Conservation (phyloP, 1,139 yeast genomes). For the Candida dubliniensis region DNA sequence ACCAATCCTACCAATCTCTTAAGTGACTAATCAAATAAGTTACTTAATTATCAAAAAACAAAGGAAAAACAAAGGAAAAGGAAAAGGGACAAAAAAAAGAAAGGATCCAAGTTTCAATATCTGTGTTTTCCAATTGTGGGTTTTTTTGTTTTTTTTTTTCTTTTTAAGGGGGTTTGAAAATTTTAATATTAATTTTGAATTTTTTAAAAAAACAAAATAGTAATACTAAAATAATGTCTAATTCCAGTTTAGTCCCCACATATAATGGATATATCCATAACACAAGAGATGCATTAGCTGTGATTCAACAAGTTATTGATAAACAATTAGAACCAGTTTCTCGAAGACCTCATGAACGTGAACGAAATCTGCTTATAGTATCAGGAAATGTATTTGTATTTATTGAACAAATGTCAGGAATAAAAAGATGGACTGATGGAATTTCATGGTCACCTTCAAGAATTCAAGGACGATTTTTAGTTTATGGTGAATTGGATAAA, state of each 20-base stretch:
- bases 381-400: conserved; percentile 86
- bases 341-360: conserved; percentile 81
- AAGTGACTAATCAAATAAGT: too few relatives aligned
- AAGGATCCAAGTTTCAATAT: too few relatives aligned
- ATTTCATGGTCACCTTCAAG: conserved; percentile 90
- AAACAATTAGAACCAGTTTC: conserved; percentile 64
- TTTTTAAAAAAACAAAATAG: too few relatives aligned
- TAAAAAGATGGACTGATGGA: conserved; percentile 94
- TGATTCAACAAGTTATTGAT: conserved; percentile 76
- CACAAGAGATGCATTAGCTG: conserved; percentile 77
- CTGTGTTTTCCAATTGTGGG: too few relatives aligned
- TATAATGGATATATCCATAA: conserved; percentile 77
- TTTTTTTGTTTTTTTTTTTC: too few relatives aligned
- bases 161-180: neutral
- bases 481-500: conserved; percentile 76
- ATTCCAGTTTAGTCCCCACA: conserved; percentile 51
- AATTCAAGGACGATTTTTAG: conserved; percentile 77
- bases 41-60: too few relatives aligned
- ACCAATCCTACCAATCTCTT: too few relatives aligned
- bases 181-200: too few relatives aligned
- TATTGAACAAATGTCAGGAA: conserved; percentile 78
- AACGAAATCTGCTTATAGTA: conserved; percentile 61
- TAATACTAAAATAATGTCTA: conserved; percentile 20
- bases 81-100: too few relatives aligned
- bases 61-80: too few relatives aligned